These are phyloP conservation scores for Pyrus betulifolia DNA, from an alignment of 306 rosid species.

Conservation along the genomic window DNA sequence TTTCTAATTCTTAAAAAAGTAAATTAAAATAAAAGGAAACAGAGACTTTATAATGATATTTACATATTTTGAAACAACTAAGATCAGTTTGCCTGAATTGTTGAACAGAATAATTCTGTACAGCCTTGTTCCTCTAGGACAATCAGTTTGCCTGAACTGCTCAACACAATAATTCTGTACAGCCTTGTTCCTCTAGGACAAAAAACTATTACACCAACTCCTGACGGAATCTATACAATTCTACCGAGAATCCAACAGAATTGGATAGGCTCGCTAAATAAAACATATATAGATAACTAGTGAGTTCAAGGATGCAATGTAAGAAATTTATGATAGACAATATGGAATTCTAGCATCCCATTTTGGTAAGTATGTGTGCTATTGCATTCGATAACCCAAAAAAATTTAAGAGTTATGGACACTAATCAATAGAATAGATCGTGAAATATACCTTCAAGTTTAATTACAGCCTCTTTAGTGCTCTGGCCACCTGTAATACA, in stretches of 20 bases:
- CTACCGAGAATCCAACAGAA: background rate
- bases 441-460: conserved; percentile 60
- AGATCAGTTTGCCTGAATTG: too few species aligned
- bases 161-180: background rate
- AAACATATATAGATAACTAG: background rate
- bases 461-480: conserved; percentile 39
- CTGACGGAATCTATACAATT: background rate
- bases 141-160: background rate
- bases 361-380: background rate
- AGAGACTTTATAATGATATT: background rate
- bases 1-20: background rate
- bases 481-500: conserved; percentile 56
- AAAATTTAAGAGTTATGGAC: conserved; percentile 8
- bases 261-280: background rate
- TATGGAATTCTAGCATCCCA: background rate
- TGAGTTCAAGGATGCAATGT: background rate
- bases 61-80: background rate
- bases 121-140: too few species aligned
- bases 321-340: background rate
- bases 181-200: background rate
- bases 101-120: too few species aligned
- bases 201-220: background rate
- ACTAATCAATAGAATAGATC: conserved; percentile 3
- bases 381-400: background rate
- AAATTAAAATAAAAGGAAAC: too few species aligned